These are phyloP conservation scores for Senna tora DNA, from an alignment of 306 rosid species.

Conservation along the genomic window DNA sequence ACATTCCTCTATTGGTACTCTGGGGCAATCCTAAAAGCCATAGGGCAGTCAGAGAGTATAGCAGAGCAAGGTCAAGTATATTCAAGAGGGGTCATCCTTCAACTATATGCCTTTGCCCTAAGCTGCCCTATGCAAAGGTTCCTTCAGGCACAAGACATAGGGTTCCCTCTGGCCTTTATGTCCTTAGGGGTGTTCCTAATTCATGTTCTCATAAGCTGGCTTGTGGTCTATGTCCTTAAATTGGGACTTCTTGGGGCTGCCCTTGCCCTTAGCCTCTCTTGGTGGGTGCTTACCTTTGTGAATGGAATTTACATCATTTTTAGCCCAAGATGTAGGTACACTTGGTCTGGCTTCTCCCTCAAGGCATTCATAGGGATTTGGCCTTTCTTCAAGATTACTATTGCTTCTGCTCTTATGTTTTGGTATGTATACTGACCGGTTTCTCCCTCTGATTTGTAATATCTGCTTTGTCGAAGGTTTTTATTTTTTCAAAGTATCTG, in stretches of 20 bases:
- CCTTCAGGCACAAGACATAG: slow-evolving; percentile 83
- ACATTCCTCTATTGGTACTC: slow-evolving; percentile 9
- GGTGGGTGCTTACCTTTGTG: slow-evolving; percentile 69
- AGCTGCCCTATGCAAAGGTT: slow-evolving; percentile 80
- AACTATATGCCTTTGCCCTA: slow-evolving; percentile 71
- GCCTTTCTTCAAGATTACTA: slow-evolving; percentile 77
- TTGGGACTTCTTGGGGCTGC: slow-evolving; percentile 70
- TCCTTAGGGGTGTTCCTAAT: slow-evolving; percentile 59
- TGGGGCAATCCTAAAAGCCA: slow-evolving; percentile 45
- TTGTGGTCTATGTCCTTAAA: slow-evolving; percentile 52
- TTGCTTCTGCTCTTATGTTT: slow-evolving; percentile 26
- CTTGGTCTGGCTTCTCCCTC: slow-evolving; percentile 73
- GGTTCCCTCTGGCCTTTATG: slow-evolving; percentile 74
- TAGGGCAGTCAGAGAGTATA: slow-evolving; percentile 52
- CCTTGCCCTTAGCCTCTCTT: slow-evolving; percentile 66
- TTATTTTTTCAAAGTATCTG: too few species aligned
- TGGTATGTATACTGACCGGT: too few species aligned
- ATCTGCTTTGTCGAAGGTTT: too few species aligned
- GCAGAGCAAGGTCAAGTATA: slow-evolving; percentile 55
- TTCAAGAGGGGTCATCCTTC: slow-evolving; percentile 62
- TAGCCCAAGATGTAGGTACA: slow-evolving; percentile 68
- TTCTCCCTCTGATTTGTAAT: too few species aligned
- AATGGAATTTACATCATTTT: slow-evolving; percentile 62
- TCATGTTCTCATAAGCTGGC: slow-evolving; percentile 64
- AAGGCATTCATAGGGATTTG: slow-evolving; percentile 66